Conservation (phyloP, 495 filamentous ascomycete genomes). For the Penicillium arizonense region DNA sequence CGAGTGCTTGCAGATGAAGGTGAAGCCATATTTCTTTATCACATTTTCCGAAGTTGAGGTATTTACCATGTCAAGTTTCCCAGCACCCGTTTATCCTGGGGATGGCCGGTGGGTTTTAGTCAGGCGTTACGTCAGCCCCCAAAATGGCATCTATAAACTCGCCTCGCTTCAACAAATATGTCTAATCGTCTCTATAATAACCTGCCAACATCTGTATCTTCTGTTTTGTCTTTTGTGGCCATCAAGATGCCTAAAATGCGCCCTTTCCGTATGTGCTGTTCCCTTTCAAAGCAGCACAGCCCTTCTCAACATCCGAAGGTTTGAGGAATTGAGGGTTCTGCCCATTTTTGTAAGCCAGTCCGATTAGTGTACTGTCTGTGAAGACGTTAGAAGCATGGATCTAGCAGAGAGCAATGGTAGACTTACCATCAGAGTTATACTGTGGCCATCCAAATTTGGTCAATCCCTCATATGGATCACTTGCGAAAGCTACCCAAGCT, state of each 20-base stretch:
- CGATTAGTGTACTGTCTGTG: conserved; percentile 2
- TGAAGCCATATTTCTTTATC: conserved; percentile 12
- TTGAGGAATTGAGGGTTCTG: not conserved
- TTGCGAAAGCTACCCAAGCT: conserved; percentile 52
- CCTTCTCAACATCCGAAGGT: not conserved
- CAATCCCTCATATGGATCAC: conserved; percentile 45
- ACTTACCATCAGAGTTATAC: conserved; percentile 28
- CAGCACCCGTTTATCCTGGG: not conserved
- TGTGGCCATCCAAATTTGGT: conserved; percentile 37
- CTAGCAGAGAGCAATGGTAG: not conserved
- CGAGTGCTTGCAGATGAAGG: conserved; percentile 16
- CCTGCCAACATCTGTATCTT: not conserved
- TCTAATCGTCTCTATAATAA: not conserved
- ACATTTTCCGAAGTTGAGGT: conserved; percentile 1
- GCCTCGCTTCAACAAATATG: not conserved
- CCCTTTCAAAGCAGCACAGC: conserved; percentile 2
- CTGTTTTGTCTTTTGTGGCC: not conserved
- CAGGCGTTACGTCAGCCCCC: conserved; percentile 1
- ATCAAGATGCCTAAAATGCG: not conserved
- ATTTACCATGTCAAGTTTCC: not conserved
- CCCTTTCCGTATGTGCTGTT: conserved; percentile 1
- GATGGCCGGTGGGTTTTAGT: not conserved
- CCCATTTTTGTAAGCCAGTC: not conserved
- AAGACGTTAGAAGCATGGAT: not conserved
- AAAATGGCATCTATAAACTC: not conserved